phyloP scores from a whole-genome alignment of 139 green algal genomes.

The Nannochloris sp. region DNA sequence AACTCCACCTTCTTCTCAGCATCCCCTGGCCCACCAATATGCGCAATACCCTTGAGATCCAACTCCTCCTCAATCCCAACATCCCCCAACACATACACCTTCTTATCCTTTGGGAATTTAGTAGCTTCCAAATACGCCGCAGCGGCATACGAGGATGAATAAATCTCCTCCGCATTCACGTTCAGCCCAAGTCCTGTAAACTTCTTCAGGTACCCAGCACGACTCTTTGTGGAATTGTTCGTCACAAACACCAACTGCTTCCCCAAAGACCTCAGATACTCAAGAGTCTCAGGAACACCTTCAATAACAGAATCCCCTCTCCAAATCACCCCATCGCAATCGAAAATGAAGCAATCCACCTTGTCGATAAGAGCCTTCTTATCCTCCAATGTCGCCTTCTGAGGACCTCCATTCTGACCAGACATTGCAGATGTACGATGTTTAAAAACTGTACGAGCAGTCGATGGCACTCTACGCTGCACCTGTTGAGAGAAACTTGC shows the following conservation, averaged over 20 bases:
- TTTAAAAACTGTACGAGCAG: too few species aligned
- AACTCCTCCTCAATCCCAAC: conserved; percentile 91
- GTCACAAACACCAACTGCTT: conserved; percentile 99
- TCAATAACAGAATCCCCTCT: conserved; percentile 92
- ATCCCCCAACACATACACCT: conserved; percentile 85
- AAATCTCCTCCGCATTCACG: conserved; percentile 95
- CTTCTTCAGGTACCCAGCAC: conserved; percentile 90
- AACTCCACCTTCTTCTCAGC: conserved; percentile 78
- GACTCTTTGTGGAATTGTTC: conserved; percentile 99
- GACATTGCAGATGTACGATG: too few species aligned
- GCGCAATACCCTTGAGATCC: conserved; percentile 82
- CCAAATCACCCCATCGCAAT: conserved; percentile 99
- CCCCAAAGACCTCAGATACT: conserved; percentile 76
- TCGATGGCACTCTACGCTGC: too few species aligned
- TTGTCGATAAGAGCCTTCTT: conserved; percentile 73
- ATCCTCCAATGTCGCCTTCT: conserved; percentile 49
- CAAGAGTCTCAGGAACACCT: conserved; percentile 93
- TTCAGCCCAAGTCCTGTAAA: conserved; percentile 88
- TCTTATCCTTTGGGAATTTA: conserved; percentile 89
- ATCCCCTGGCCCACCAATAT: conserved; percentile 89
- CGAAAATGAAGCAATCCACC: conserved; percentile 97
- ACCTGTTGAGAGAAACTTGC: too few species aligned
- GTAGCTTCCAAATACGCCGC: conserved; percentile 93
- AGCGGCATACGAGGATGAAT: conserved; percentile 95
- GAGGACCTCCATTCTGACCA: not conserved